These are phyloP conservation scores for Gyromitra esculenta DNA, from an alignment of 2,329 filamentous ascomycete species.

Conservation along the genomic window DNA sequence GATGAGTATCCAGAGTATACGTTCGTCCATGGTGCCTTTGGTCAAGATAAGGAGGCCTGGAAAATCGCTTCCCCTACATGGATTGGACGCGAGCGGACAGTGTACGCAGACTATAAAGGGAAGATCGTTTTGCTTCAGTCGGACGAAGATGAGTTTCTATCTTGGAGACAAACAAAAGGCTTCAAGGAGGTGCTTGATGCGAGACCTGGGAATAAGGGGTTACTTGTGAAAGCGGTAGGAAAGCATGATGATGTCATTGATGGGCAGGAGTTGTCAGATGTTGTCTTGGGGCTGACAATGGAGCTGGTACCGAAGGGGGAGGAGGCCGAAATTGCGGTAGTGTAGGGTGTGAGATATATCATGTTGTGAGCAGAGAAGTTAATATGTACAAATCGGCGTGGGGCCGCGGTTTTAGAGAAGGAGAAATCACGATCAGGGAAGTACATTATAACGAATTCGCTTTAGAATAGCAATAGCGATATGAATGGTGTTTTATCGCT, in stretches of 20 bases:
- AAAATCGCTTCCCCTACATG: slow-evolving; percentile 59
- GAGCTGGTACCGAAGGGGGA: not conserved
- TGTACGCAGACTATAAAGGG: slow-evolving; percentile 57
- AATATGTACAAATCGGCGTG: too few relatives aligned
- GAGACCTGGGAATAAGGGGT: slow-evolving; percentile 10
- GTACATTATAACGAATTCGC: not conserved
- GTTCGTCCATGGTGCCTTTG: slow-evolving; percentile 72
- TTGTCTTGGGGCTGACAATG: slow-evolving; percentile 20
- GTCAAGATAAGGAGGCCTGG: slow-evolving; percentile 66
- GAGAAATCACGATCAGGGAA: not conserved
- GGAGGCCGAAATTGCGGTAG: not conserved
- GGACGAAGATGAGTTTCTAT: slow-evolving; percentile 64
- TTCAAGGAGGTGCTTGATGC: slow-evolving; percentile 37
- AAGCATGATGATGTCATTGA: slow-evolving; percentile 42
- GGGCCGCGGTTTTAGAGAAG: not conserved
- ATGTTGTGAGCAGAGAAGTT: slow-evolving; percentile 1
- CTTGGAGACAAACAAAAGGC: slow-evolving; percentile 68
- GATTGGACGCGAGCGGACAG: slow-evolving; percentile 52
- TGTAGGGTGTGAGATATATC: slow-evolving; percentile 6
- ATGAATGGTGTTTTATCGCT: not conserved
- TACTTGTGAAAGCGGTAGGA: slow-evolving; percentile 31
- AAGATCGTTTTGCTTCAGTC: slow-evolving; percentile 64
- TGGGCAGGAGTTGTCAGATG: slow-evolving; percentile 18
- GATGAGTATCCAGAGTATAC: slow-evolving; percentile 65
- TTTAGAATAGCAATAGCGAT: not conserved